These are phyloP conservation scores for Leishmania gerbilli DNA, from an alignment of 208 protist species.

Conservation along the genomic window DNA sequence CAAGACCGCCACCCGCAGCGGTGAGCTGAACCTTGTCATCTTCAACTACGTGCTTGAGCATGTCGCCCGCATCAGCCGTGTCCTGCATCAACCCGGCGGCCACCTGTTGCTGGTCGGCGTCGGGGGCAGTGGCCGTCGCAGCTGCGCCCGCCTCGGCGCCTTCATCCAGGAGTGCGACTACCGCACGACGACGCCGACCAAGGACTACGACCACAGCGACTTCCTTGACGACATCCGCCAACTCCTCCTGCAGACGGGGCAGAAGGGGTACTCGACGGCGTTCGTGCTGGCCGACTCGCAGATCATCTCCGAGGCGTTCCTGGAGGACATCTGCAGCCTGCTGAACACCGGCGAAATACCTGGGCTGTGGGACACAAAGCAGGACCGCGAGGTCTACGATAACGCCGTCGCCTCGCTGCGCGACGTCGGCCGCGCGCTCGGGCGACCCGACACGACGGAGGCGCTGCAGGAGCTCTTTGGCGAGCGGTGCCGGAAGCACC, in stretches of 20 bases:
- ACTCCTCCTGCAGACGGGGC: conserved; percentile 91
- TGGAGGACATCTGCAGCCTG: conserved; percentile 98
- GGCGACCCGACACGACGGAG: conserved; percentile 85
- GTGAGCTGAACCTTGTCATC: conserved; percentile 94
- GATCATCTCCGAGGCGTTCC: conserved; percentile 94
- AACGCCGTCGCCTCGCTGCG: conserved; percentile 88
- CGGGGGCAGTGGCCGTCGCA: conserved; percentile 95
- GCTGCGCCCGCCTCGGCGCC: conserved; percentile 92
- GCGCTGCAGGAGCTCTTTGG: conserved; percentile 90
- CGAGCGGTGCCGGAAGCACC: conserved; percentile 92
- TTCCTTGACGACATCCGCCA: conserved; percentile 96
- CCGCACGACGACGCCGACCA: conserved; percentile 93
- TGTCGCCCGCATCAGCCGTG: conserved; percentile 94
- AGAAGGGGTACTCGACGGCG: conserved; percentile 92
- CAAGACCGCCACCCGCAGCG: conserved; percentile 77
- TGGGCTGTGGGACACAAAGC: conserved; percentile 92
- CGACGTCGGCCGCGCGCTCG: conserved; percentile 78
- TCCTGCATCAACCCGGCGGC: conserved; percentile 95
- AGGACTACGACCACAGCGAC: conserved; percentile 94
- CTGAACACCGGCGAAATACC: conserved; percentile 97
- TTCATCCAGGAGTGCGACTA: conserved; percentile 94
- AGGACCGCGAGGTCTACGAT: conserved; percentile 91
- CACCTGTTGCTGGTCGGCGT: conserved; percentile 97
- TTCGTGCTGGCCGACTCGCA: conserved; percentile 97
- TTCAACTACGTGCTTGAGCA: conserved; percentile 98